These are phyloP conservation scores for Elongisporangium senticosum DNA, from an alignment of 352 stramenopile genomes.

Conservation along the genomic window DNA sequence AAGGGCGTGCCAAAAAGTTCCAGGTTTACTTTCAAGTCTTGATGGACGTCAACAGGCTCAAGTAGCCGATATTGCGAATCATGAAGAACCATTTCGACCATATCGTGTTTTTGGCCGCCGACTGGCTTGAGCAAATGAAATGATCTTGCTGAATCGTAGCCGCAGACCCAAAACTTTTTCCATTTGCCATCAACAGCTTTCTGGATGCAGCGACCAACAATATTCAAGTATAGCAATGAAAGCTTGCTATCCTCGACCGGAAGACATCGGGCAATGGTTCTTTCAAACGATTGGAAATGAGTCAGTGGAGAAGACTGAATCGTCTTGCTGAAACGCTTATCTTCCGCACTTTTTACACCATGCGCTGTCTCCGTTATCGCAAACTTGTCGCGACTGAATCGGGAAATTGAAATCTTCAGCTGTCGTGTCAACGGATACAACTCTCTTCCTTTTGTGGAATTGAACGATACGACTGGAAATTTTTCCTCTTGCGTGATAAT, in stretches of 20 bases:
- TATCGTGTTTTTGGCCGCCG: conserved; percentile 30
- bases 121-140: conserved; percentile 59
- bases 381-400: conserved; percentile 17
- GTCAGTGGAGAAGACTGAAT: conserved; percentile 75
- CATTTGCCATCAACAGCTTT: conserved; percentile 79
- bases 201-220: conserved; percentile 67
- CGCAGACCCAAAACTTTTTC: conserved; percentile 66
- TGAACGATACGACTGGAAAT: conserved; percentile 58
- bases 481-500: conserved; percentile 74
- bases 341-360: neutral
- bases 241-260: conserved; percentile 46
- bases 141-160: conserved; percentile 50
- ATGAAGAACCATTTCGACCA: conserved; percentile 66
- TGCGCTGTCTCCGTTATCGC: conserved; percentile 11
- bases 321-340: conserved; percentile 19
- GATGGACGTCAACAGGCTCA: conserved; percentile 40
- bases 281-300: conserved; percentile 85
- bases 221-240: conserved; percentile 48
- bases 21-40: conserved; percentile 36
- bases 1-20: conserved; percentile 37
- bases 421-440: conserved; percentile 72
- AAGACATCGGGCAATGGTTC: conserved; percentile 61
- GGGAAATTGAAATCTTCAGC: conserved; percentile 43
- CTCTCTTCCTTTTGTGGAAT: conserved; percentile 59
- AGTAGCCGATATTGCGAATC: conserved; percentile 71